phyloP scores from a whole-genome alignment of 2,329 filamentous ascomycete genomes.

The Penicillium sp. region DNA sequence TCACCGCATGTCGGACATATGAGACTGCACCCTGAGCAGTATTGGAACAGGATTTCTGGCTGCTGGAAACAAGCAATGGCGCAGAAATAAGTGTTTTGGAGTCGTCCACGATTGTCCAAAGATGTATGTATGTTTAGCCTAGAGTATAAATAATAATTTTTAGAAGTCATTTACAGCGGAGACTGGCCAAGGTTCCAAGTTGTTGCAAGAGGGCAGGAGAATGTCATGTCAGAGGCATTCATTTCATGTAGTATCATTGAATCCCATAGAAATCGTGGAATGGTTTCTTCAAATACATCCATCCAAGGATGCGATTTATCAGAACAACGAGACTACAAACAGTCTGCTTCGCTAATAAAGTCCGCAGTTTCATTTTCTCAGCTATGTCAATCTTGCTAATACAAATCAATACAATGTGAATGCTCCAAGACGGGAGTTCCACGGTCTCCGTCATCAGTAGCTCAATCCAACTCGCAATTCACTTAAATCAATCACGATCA shows the following conservation, averaged over 20 bases:
- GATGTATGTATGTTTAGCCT: background rate
- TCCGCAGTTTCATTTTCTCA: too few relatives aligned
- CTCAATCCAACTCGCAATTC: background rate
- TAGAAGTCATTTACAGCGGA: too few relatives aligned
- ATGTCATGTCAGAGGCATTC: too few relatives aligned
- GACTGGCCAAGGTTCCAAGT: too few relatives aligned
- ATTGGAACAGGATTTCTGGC: conserved; percentile 51
- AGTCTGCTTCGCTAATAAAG: background rate
- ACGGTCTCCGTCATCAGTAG: background rate
- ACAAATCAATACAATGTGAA: background rate
- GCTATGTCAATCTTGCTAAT: background rate
- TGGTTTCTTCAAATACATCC: too few relatives aligned
- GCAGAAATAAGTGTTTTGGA: background rate
- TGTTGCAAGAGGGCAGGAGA: too few relatives aligned
- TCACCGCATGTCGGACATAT: conserved; percentile 65
- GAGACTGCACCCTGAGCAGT: conserved; percentile 57
- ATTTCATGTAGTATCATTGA: too few relatives aligned
- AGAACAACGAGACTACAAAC: background rate
- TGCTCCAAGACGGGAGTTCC: background rate
- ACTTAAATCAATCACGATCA: conserved; percentile 25
- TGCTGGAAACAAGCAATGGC: conserved; percentile 20
- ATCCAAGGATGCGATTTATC: background rate
- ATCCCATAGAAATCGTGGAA: too few relatives aligned
- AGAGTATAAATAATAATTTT: conserved; percentile 2
- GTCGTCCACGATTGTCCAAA: background rate